phyloP scores from a whole-genome alignment of 192 early-diverging fungal genomes.

The Funneliformis geosporum region DNA sequence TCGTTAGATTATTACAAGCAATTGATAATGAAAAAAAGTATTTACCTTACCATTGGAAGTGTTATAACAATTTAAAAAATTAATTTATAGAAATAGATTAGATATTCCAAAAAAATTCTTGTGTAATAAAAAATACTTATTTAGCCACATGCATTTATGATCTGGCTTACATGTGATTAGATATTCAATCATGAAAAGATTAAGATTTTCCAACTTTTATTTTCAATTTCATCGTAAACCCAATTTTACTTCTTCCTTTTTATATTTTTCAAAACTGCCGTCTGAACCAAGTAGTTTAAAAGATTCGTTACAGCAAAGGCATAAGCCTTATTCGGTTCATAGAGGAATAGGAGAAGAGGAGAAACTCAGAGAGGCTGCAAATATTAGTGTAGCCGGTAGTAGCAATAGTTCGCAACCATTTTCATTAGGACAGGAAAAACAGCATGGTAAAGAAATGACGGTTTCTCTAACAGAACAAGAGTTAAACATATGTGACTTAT shows the following conservation, averaged over 20 bases:
- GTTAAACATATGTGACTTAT: conserved; percentile 38
- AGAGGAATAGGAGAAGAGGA: neutral
- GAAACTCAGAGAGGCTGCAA: neutral
- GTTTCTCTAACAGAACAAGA: neutral
- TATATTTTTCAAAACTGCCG: neutral
- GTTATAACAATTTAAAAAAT: neutral
- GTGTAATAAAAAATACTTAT: too few relatives aligned
- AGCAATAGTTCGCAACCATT: neutral
- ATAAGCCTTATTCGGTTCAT: neutral
- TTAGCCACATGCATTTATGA: too few relatives aligned
- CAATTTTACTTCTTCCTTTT: neutral
- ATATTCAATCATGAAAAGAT: neutral
- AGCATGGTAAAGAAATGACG: neutral
- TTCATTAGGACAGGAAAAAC: neutral
- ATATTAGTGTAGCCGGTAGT: neutral
- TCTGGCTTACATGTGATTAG: too few relatives aligned
- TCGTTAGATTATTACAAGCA: conserved; percentile 7
- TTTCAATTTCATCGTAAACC: neutral
- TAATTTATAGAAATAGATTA: too few relatives aligned
- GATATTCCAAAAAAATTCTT: too few relatives aligned
- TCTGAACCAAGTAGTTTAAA: neutral
- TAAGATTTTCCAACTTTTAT: neutral
- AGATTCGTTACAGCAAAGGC: neutral
- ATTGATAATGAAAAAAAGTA: neutral
- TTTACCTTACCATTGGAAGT: conserved; percentile 9